Evolutionary conservation across 2,329 filamentous ascomycete genomes (phyloP).

Genomic region (Macrophomina pseudophaseolina): DNA sequence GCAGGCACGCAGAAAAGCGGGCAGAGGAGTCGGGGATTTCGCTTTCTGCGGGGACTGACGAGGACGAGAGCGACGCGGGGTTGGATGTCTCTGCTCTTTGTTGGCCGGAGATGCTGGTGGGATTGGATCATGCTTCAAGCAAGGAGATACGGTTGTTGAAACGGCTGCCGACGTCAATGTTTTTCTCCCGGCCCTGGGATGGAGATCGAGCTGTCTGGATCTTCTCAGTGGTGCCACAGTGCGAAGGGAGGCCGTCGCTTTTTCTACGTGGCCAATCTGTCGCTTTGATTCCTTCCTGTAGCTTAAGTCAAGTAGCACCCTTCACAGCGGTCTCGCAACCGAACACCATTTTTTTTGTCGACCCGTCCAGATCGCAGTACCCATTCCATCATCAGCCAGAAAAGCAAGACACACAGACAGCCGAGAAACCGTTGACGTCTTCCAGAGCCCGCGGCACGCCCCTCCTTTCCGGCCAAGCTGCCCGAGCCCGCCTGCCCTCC

Average conservation of each 20-base stretch:
- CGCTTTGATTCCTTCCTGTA: neutral
- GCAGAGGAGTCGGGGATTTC: conserved; percentile 48
- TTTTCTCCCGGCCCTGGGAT: neutral
- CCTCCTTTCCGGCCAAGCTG: neutral
- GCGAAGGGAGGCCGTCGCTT: neutral
- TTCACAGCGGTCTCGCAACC: too few relatives aligned
- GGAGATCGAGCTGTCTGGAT: neutral
- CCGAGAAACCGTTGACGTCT: too few relatives aligned
- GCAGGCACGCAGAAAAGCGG: conserved; percentile 40
- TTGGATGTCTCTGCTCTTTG: neutral
- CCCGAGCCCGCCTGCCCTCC: neutral
- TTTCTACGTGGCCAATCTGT: neutral
- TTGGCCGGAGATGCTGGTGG: neutral
- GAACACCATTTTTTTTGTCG: too few relatives aligned
- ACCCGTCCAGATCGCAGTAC: too few relatives aligned
- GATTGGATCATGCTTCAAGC: neutral
- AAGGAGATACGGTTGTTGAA: neutral
- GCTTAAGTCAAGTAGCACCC: neutral
- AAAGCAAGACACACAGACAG: too few relatives aligned
- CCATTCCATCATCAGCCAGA: too few relatives aligned
- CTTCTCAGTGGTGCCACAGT: neutral
- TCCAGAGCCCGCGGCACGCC: too few relatives aligned
- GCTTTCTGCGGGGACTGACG: conserved; percentile 40
- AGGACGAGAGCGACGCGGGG: conserved; percentile 22
- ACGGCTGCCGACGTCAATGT: neutral